Evolutionary conservation across 768 basidiomycete genomes (phyloP), one percentile per base, ranked within the genome.

Genomic region (Butyriboletus loyo): DNA sequence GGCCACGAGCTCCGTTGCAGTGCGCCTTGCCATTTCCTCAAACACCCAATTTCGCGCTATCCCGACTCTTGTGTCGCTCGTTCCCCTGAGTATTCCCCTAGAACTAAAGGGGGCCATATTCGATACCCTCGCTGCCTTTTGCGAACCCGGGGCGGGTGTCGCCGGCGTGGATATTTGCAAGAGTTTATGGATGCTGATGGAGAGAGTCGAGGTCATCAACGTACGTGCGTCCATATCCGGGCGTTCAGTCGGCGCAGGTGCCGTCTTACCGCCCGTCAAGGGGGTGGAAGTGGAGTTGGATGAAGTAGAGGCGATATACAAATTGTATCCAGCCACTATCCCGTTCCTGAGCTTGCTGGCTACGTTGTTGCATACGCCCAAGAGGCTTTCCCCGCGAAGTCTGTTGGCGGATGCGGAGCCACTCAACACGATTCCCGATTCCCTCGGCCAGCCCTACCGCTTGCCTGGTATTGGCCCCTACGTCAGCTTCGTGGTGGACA

Each of bases 241-340:
- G 31, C 57, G 53, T 37, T 34, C 41, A 17, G 35, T 46, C 32
- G 58, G 55, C 61, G 73, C 24, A 68, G 77, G 38, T 38, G 45
- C 51, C 8, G 56, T 65, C 35, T 63, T 86, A 7, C 75, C 81
- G 4, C 76, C 85, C 21, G 79, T 80, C 11, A 87, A 86, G 63
- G 92, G 94, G 0, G 85, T 93, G 4, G 86, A 95, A 57, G 80
- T 88, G 5, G 92, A 96, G 66, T 71, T 98, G 56, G 92, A 94
- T 58, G 87, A 92, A 58, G 83, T 94, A 47, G 96, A 98, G 69
- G 75, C 89, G 14, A 76, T 79, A 5, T 82, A 86, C 64, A 81
- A 81, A 67, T 63, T 87, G 50, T 98, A 96, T 68, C 93, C 95
- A 0, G 81, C 91, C 8, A 96, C 95, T 0, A 86, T 91, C 21